A percentile compares a stretch with the other conserved stretches of the same genome.
These are phyloP conservation scores for Kwoniella shandongensis DNA, from an alignment of 768 basidiomycete species.

Conservation along the genomic window DNA sequence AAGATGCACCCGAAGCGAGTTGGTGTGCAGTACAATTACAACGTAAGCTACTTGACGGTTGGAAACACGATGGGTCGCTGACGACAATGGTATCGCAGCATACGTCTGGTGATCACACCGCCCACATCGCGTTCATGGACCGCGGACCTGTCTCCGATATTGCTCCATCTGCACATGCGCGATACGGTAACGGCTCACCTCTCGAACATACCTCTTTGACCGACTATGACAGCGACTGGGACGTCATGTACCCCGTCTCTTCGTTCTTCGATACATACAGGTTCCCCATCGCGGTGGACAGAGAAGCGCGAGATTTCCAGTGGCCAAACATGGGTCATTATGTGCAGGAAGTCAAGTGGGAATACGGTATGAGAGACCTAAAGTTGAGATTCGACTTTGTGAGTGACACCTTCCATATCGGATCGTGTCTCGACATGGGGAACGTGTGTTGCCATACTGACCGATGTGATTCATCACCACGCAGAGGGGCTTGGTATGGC, in stretches of 20 bases:
- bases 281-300: slow-evolving; percentile 56
- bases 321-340: slow-evolving; percentile 64
- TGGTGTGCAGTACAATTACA: slow-evolving; percentile 79
- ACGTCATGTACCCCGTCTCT: slow-evolving; percentile 56
- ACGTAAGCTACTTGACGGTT: slow-evolving; percentile 60
- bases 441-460: not conserved
- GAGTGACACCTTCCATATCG: slow-evolving; percentile 14
- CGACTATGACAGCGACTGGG: slow-evolving; percentile 84
- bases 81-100: slow-evolving; percentile 58
- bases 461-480: not conserved
- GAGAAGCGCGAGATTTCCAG: slow-evolving; percentile 55
- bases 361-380: slow-evolving; percentile 56
- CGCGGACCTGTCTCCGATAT: slow-evolving; percentile 72
- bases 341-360: slow-evolving; percentile 56
- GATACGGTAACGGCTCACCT: slow-evolving; percentile 59
- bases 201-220: slow-evolving; percentile 64
- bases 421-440: not conserved
- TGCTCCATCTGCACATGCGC: slow-evolving; percentile 62
- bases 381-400: slow-evolving; percentile 42
- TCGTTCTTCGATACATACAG: slow-evolving; percentile 84
- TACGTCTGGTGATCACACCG: slow-evolving; percentile 66
- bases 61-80: no score
- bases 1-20: slow-evolving; percentile 80
- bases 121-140: slow-evolving; percentile 81
- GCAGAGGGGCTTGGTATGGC: slow-evolving; percentile 33